Evolutionary conservation across 2,329 filamentous ascomycete genomes (phyloP).

Genomic region (Diaporthe caulivora): DNA sequence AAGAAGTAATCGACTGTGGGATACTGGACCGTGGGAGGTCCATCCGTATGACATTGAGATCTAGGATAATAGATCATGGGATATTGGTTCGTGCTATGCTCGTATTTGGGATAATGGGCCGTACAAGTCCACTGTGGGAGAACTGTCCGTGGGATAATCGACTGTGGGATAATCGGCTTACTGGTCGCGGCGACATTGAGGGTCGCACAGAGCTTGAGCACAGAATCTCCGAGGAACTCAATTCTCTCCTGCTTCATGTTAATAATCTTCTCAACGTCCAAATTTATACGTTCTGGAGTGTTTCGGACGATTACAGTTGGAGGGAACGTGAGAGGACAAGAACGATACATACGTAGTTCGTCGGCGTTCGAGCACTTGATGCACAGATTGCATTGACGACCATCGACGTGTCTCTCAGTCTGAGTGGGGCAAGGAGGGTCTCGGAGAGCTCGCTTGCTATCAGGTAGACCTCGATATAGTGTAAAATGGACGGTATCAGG

Average conservation of each 20-base stretch:
- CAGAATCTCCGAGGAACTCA: conserved; percentile 88
- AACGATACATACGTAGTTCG: no score
- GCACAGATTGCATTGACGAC: conserved; percentile 79
- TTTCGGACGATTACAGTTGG: no score
- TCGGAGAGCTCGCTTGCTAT: conserved; percentile 71
- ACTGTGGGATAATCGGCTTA: conserved; percentile 50
- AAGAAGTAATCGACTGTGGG: neutral
- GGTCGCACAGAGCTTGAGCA: conserved; percentile 81
- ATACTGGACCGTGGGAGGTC: neutral
- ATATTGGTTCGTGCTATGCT: no score
- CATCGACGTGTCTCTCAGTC: conserved; percentile 65
- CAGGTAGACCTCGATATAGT: conserved; percentile 75
- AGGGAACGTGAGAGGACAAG: no score
- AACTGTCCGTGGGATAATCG: neutral
- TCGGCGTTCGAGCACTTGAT: conserved; percentile 67
- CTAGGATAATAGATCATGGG: neutral
- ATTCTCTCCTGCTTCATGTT: no score
- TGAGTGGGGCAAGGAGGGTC: conserved; percentile 65
- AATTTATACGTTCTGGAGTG: no score
- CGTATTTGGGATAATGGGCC: neutral
- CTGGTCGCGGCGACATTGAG: conserved; percentile 71
- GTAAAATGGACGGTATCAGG: conserved; percentile 79
- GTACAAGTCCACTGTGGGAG: neutral
- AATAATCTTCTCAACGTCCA: no score
- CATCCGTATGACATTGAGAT: no score